Evolutionary conservation across 106 monocot species (phyloP), one percentile per base, ranked within the genome.

Genomic region (Dendrobium nobile): DNA sequence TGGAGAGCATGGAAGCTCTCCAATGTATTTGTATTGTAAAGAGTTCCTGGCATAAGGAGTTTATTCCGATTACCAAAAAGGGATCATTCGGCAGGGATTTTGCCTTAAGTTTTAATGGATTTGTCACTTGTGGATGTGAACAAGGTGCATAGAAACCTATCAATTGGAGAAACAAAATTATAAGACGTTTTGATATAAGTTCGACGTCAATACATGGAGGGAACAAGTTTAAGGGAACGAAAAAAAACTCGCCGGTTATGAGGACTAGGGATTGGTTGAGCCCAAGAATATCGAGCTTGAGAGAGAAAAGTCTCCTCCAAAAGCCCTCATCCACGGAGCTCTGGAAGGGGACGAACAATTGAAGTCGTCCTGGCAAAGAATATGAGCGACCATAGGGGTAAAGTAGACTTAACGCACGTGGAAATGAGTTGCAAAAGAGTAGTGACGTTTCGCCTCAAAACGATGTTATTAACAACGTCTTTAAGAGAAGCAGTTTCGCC

Each of bases 1-100:
- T 28, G 28, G 28, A 95, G 82, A n/a, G 74, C 44, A 20, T 77
- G 81, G 74, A 99, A 99, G 44, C 61, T 84, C 77, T 93, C 90
- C 86, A 95, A 67, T 64, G 93, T 99, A 79, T 99, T 99, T 47
- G 88, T 95, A 79, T 99, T 99, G 77, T 91, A 85, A 75, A 99
- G 89, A 56, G 77, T 90, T 45, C 99, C 93, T 4, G 91, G 99
- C 82, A 93, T 74, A 9, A 93, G 95, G 44, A 95, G 95, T 72
- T 73, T 91, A 70, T 99, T 99, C 72, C 95, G 73, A 73, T 93
- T 88, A 20, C 91, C 90, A 48, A 44, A 43, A 47, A 55, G 28
- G 88, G 79, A 65, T 82, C 82, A 22, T 78, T 41, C 17, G 88
- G 78, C 68, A 95, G 82, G 15, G 95, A 95, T 45, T 95, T 90